phyloP scores from a whole-genome alignment of 345 rosid species.

The Firmiana major region DNA sequence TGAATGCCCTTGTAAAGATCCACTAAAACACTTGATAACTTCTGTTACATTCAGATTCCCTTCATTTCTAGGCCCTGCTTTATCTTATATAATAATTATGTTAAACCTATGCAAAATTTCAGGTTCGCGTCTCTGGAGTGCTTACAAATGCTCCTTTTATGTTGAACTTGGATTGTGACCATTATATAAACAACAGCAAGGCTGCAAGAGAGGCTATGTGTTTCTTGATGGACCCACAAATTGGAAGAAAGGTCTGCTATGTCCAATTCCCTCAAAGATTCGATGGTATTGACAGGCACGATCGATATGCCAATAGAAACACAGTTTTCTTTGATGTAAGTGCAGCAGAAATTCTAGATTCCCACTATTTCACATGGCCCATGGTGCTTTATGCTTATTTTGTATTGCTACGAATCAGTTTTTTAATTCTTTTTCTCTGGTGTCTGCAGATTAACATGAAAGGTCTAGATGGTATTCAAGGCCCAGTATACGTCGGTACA shows the following conservation, averaged over 20 bases:
- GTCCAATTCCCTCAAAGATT: slow-evolving; percentile 95
- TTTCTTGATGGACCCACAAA: slow-evolving; percentile 90
- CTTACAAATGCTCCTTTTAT: slow-evolving; percentile 90
- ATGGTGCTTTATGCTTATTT: background rate
- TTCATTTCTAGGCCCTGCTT: background rate
- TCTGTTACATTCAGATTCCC: background rate
- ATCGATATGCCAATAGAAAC: slow-evolving; percentile 92
- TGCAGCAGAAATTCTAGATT: background rate
- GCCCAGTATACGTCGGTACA: slow-evolving; percentile 95
- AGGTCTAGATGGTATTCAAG: slow-evolving; percentile 88
- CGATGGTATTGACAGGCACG: slow-evolving; percentile 77
- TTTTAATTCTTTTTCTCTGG: background rate
- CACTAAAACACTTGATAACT: background rate
- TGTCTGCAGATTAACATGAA: slow-evolving; percentile 64
- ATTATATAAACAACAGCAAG: slow-evolving; percentile 83
- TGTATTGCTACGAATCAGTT: background rate
- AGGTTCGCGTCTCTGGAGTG: slow-evolving; percentile 85
- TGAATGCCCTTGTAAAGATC: slow-evolving; percentile 80
- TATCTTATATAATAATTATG: background rate
- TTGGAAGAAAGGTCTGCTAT: slow-evolving; percentile 78
- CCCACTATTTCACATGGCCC: background rate
- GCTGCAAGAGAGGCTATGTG: slow-evolving; percentile 91
- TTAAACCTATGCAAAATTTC: slow-evolving; percentile 22
- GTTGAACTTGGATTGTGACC: slow-evolving; percentile 94
- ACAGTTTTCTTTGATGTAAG: slow-evolving; percentile 93